phyloP scores from a whole-genome alignment of 2,329 filamentous ascomycete genomes.

The Xylariales sp. region DNA sequence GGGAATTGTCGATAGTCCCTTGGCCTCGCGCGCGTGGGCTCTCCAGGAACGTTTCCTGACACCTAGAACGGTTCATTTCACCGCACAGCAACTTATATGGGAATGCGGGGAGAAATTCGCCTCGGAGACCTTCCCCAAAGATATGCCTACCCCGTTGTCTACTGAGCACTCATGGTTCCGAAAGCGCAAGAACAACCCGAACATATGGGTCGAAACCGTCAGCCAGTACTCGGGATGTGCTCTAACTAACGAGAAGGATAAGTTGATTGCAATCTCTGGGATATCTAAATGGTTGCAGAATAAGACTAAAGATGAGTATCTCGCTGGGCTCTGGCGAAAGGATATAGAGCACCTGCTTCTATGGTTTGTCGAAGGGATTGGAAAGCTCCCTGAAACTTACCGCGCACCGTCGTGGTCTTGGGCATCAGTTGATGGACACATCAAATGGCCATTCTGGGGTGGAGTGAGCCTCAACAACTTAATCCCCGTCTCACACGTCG shows the following conservation, averaged over 20 bases:
- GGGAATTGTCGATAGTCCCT: background rate
- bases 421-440: background rate
- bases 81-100: background rate
- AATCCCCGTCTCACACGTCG: background rate
- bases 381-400: background rate
- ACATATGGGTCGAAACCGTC: background rate
- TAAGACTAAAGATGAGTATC: background rate
- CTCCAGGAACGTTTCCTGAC: background rate
- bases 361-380: background rate
- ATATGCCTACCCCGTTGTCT: background rate
- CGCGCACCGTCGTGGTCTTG: background rate
- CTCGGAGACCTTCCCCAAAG: background rate
- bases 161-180: background rate
- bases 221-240: background rate
- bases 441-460: background rate
- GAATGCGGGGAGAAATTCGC: background rate
- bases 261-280: background rate
- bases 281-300: background rate
- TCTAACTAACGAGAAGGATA: background rate
- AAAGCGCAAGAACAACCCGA: background rate
- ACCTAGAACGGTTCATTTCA: background rate
- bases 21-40: background rate
- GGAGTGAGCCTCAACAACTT: background rate
- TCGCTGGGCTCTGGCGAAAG: background rate
- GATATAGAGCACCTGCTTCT: background rate